These are phyloP conservation scores for Aspergillus sp. DNA, from an alignment of 2,329 filamentous ascomycete genomes.

Conservation along the genomic window DNA sequence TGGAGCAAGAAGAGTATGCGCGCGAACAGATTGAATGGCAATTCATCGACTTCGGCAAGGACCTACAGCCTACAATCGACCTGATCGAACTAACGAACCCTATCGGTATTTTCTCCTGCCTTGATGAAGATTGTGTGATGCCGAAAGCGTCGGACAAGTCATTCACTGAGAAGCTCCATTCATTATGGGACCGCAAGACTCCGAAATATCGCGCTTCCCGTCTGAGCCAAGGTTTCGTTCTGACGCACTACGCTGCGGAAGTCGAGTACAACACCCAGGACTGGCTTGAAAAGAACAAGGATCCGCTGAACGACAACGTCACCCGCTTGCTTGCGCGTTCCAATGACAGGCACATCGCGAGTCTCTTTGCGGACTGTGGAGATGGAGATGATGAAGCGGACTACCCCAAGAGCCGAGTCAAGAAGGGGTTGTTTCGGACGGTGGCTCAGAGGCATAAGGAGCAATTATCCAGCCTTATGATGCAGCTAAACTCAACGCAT, in stretches of 20 bases:
- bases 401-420: constrained; percentile 68
- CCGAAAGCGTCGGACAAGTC: constrained; percentile 95
- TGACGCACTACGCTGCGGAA: constrained; percentile 95
- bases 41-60: constrained; percentile 97
- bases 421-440: constrained; percentile 93
- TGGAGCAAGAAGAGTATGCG: constrained; percentile 97
- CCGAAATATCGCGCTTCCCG: constrained; percentile 85
- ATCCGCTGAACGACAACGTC: constrained; percentile 93
- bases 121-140: constrained; percentile 98
- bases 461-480: constrained; percentile 93
- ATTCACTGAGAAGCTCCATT: constrained; percentile 96
- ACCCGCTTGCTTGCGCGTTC: constrained; percentile 80
- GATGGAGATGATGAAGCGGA: constrained; percentile 67
- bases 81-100: constrained; percentile 93
- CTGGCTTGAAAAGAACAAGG: constrained; percentile 99
- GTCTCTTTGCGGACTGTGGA: constrained; percentile 79
- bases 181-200: constrained; percentile 92
- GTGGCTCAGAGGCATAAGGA: constrained; percentile 97
- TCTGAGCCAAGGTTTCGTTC: constrained; percentile 81
- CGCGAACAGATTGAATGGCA: constrained; percentile 98
- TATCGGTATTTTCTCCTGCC: constrained; percentile 95
- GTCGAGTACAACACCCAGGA: constrained; percentile 93
- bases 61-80: constrained; percentile 94
- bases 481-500: constrained; percentile 87
- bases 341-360: constrained; percentile 71